A percentile compares a stretch with the other conserved stretches of the same genome.
phyloP scores from a whole-genome alignment of 768 basidiomycete genomes.

The Calvatia gigantea region DNA sequence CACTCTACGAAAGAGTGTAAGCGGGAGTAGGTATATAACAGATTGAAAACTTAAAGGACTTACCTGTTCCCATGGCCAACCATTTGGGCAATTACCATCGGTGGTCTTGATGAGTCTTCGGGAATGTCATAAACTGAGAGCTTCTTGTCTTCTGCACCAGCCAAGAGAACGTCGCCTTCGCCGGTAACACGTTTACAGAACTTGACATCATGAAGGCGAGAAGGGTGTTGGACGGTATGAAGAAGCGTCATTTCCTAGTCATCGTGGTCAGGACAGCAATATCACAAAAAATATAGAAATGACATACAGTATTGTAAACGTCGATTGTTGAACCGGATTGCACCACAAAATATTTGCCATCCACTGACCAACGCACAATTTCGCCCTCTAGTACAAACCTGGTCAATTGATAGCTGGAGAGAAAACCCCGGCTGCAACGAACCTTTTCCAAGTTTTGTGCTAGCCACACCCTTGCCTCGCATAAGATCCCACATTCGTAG shows the following conservation, averaged over 20 bases:
- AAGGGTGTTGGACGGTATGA: conserved; percentile 69
- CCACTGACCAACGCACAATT: conserved; percentile 81
- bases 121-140: conserved; percentile 71
- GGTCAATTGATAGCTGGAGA: background rate
- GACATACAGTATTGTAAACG: conserved; percentile 72
- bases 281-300: background rate
- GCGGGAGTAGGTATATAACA: conserved; percentile 8
- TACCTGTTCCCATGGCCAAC: conserved; percentile 87
- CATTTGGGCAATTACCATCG: conserved; percentile 65
- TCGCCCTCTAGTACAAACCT: conserved; percentile 68
- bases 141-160: conserved; percentile 88
- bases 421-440: conserved; percentile 17
- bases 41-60: background rate
- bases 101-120: conserved; percentile 38
- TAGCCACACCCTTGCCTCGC: conserved; percentile 87
- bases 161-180: conserved; percentile 68
- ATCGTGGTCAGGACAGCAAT: background rate
- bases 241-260: conserved; percentile 74
- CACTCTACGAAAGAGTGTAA: conserved; percentile 43
- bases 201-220: conserved; percentile 79
- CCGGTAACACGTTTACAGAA: conserved; percentile 65
- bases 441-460: conserved; percentile 89
- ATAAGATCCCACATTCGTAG: conserved; percentile 99
- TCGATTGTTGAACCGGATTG: conserved; percentile 75
- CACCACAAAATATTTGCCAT: conserved; percentile 77